Base-by-base conservation (phyloP, 371 early-diverging fungal species). In the Batkoa obscura region DNA sequence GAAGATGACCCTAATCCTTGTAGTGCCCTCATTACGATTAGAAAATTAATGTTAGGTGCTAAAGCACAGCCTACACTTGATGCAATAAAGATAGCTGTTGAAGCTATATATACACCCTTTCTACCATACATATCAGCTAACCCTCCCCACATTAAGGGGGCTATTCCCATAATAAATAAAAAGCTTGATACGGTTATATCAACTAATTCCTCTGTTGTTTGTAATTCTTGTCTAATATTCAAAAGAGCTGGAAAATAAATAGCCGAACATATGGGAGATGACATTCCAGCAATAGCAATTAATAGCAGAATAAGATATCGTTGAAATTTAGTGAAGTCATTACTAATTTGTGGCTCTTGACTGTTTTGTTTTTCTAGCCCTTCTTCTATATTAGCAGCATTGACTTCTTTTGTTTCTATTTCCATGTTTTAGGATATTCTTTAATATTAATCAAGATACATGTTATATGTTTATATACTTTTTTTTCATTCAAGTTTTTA, bases 1-100 rank as follows among this genome's bases (percentile, higher is more conserved):
- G 84, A 81, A 33, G 81, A 79, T 5, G 82, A 72, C 2, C 84
- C 84, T 31, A 70, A 66, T 8, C 84, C 65, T 62, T 87, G 88
- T 12, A 86, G 60, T 10, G 75, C 62, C 0, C 88, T 75, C 50
- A 82, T 73, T 10, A 64, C 60, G 33, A 81, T 70, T 39, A 87
- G 72, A 4, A 72, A 45, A 6, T 63, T 56, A 38, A 81, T 73
- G 13, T 55, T 68, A 0, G 62, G 60, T 2, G 84, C 68, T 10
- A 79, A 60, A 30, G 75, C 81, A 39, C 81, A 81, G 0, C 80
- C 81, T 0, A 84, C 51, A 13, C 79, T 78, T 1, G 81, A 73
- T 2, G 59, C 54, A 0, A 72, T 62, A 63, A 73, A 85, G 5
- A 84, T 53, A 1, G 69, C 8, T 35, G 75, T 72, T 2, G 81